Evolutionary conservation across 176 grass and related monocot genomes (phyloP), one percentile per base, ranked within the genome.

Genomic region (Echinochloa phyllopogon): DNA sequence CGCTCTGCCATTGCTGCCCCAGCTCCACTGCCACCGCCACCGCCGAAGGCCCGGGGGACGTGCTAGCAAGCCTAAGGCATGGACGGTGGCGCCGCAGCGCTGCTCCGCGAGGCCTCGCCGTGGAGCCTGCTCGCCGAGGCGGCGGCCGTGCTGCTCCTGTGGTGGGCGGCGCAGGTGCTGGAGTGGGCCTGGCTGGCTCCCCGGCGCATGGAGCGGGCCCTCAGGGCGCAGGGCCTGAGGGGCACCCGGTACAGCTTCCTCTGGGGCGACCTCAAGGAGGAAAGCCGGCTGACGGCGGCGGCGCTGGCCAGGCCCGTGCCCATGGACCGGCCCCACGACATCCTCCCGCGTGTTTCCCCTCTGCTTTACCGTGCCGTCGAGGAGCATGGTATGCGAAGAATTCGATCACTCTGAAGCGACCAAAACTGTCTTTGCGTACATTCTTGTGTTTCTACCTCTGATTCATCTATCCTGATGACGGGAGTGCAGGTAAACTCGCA

Each of bases 221-320:
- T 94, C 29, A 80, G 92, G 58, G 77, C 90, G 12, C 87, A 90
- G 84, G 90, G 87, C 37, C 80, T 94, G 4, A 21, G 37, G n/a
- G 90, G 93, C 66, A 94, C 81, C 74, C 16, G 57, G 4, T 94
- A 92, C 73, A 82, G 87, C 20, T 77, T 92, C 72, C 85, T 82
- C 81, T 6, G 43, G 27, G 93, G 87, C 5, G 90, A 94, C 83
- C 36, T 88, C 73, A 80, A 33, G 78, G 84, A 90, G 50, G 79
- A 62, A 11, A 33, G 33, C 37, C 67, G 76, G n/a, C 80, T 96
- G 43, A 9, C 5, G 53, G 41, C 1, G 72, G 91, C 57, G 41
- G 94, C 86, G 27, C 24, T 49, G 43, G 49, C 84, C 49, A 89
- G 43, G 63, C 88, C 94, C 27, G 72, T 96, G 66, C 57, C 75